phyloP scores from a whole-genome alignment of 352 stramenopile species.

The Phytophthora pluvialis region DNA sequence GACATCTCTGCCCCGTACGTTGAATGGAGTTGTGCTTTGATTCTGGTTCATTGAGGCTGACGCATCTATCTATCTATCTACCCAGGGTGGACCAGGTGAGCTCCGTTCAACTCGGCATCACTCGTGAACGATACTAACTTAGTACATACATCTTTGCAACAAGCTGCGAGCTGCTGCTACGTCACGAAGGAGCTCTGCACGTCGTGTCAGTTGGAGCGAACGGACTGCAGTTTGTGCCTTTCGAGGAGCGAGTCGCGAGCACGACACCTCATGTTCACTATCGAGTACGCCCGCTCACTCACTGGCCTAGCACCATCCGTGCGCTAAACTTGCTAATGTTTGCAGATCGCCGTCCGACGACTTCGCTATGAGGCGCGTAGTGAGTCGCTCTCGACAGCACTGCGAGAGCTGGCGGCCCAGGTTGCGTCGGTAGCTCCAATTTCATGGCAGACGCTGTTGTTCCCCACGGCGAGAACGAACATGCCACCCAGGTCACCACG shows the following conservation, averaged over 20 bases:
- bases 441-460: conserved; percentile 35
- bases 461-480: background rate
- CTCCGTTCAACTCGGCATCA: conserved; percentile 11
- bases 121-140: background rate
- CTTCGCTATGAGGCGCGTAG: conserved; percentile 39
- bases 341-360: conserved; percentile 56
- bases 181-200: conserved; percentile 32
- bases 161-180: conserved; percentile 43
- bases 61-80: background rate
- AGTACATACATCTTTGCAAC: background rate
- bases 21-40: background rate
- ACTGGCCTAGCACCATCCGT: background rate
- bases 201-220: conserved; percentile 23
- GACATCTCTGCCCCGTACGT: conserved; percentile 53
- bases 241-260: conserved; percentile 27
- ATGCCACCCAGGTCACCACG: conserved; percentile 21
- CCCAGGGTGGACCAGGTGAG: conserved; percentile 45
- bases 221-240: conserved; percentile 37
- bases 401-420: conserved; percentile 45
- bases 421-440: conserved; percentile 47
- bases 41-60: conserved; percentile 11
- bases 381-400: conserved; percentile 17
- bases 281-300: conserved; percentile 12
- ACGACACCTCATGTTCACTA: conserved; percentile 23
- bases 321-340: background rate